Evolutionary conservation across 2,329 filamentous ascomycete genomes (phyloP), one percentile per base, ranked within the genome.

Genomic region (Cadophora gregata): DNA sequence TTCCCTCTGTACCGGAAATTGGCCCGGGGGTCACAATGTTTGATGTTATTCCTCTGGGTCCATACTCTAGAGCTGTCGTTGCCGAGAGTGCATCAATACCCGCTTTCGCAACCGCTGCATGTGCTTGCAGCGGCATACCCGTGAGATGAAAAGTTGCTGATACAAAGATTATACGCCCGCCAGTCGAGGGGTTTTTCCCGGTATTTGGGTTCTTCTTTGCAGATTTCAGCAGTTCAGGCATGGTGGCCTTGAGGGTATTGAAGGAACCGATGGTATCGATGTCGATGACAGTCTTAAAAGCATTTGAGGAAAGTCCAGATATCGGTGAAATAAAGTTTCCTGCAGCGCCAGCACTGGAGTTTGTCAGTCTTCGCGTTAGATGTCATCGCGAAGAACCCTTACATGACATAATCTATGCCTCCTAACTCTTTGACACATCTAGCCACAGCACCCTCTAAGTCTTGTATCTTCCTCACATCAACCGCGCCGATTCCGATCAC

Each of bases 291-390:
- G 92, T 85, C 79, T 94, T 96, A 88, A 99, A 97, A 3, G 93
- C 96, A 77, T 98, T 98, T 66, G 91, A 81, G 48, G 88, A 93
- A 59, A 98, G 86, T 69, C 90, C 90, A 48, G 90, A 86, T 67
- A 98, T 90, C 4, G 95, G 91, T 0, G 93, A 91, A 25, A 99
- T 85, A 79, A 98, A 99, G 80, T 99, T 99, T 67, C 96, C 96
- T 21, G 96, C 96, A 16, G 96, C 96, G 60, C 96, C 96, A 24
- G 95, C 95, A 77, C 92, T 96, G 8, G 33, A 27, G 42, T 27
- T 62, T 55, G 27, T 66, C 25, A 62, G 62, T 38, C n/a, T 50
- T 10, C 2, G 2, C 45, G 27, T 6, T 24, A 14, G 14, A 60
- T 62, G 8, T 14, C 16, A 38, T 10, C 16, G 47, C 9, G 5